Evolutionary conservation across 176 grass and related monocot genomes (phyloP).

Genomic region (Raddia distichophylla): DNA sequence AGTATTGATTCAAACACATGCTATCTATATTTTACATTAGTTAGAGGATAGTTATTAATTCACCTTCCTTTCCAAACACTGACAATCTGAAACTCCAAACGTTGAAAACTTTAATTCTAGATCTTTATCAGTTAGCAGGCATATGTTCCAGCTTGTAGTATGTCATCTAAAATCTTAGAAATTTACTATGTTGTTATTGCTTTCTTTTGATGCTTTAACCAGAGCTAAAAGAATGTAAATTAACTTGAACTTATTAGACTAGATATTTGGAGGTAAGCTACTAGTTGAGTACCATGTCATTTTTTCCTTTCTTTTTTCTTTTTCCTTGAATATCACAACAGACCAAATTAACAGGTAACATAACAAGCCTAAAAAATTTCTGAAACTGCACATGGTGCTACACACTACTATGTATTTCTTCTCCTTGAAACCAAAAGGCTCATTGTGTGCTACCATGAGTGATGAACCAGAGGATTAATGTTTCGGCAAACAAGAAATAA

Average conservation of each 20-base stretch:
- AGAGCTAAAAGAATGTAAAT: not conserved
- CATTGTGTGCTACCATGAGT: too few species aligned
- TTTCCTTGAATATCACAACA: not conserved
- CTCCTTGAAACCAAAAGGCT: too few species aligned
- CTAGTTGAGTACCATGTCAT: not conserved
- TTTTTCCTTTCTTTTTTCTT: not conserved
- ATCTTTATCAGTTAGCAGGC: constrained; percentile 14
- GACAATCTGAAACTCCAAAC: constrained; percentile 16
- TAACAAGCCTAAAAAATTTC: not conserved
- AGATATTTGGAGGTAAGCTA: not conserved
- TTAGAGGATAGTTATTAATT: constrained; percentile 4
- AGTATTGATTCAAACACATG: constrained; percentile 16
- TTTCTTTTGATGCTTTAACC: constrained; percentile 18
- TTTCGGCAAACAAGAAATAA: too few species aligned
- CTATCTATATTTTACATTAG: not conserved
- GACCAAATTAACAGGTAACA: not conserved
- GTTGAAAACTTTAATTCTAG: not conserved
- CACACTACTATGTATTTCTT: not conserved
- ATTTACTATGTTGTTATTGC: not conserved
- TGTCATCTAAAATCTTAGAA: not conserved
- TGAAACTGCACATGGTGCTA: constrained; percentile 21
- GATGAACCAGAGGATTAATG: too few species aligned
- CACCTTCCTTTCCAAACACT: not conserved
- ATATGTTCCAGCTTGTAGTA: constrained; percentile 12
- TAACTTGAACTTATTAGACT: not conserved